phyloP scores from a whole-genome alignment of 2,329 filamentous ascomycete genomes.

The Emericellopsis cladophorae region DNA sequence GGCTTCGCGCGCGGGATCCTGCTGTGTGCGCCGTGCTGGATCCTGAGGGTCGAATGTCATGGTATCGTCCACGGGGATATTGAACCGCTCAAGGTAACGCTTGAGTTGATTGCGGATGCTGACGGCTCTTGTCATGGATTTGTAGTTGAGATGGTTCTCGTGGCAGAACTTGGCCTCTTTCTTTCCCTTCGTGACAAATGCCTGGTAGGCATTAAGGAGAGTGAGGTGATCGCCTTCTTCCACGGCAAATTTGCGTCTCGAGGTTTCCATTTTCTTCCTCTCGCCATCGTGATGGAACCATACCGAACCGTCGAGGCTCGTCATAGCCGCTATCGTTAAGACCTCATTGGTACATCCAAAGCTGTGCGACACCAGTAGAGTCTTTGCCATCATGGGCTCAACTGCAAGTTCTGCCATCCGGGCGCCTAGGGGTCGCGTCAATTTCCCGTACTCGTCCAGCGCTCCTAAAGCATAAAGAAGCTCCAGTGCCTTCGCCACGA shows the following conservation, averaged over 20 bases:
- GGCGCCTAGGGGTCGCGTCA: constrained; percentile 76
- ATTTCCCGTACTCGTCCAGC: constrained; percentile 77
- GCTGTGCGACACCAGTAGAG: constrained; percentile 58
- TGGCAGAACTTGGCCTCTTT: constrained; percentile 81
- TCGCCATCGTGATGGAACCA: constrained; percentile 75
- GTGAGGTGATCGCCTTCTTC: constrained; percentile 93
- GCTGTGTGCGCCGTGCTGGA: constrained; percentile 4
- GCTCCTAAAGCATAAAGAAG: constrained; percentile 78
- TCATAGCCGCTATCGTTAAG: constrained; percentile 88
- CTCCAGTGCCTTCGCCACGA: constrained; percentile 78
- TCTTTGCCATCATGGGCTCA: constrained; percentile 92
- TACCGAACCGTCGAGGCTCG: constrained; percentile 62
- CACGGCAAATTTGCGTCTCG: constrained; percentile 71
- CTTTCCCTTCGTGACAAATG: constrained; percentile 71
- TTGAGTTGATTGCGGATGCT: constrained; percentile 79
- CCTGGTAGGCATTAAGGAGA: constrained; percentile 83
- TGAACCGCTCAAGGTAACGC: constrained; percentile 77
- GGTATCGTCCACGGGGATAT: constrained; percentile 55
- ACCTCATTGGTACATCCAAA: constrained; percentile 79
- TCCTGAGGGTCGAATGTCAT: constrained; percentile 18
- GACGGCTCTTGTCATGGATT: constrained; percentile 67
- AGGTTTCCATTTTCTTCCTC: constrained; percentile 61
- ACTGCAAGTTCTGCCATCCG: constrained; percentile 90
- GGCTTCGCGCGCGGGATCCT: constrained; percentile 26
- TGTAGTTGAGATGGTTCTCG: constrained; percentile 78